Evolutionary conservation across 495 filamentous ascomycete species (phyloP), one percentile per base, ranked within the genome.

Genomic region (Xylaria venustula): DNA sequence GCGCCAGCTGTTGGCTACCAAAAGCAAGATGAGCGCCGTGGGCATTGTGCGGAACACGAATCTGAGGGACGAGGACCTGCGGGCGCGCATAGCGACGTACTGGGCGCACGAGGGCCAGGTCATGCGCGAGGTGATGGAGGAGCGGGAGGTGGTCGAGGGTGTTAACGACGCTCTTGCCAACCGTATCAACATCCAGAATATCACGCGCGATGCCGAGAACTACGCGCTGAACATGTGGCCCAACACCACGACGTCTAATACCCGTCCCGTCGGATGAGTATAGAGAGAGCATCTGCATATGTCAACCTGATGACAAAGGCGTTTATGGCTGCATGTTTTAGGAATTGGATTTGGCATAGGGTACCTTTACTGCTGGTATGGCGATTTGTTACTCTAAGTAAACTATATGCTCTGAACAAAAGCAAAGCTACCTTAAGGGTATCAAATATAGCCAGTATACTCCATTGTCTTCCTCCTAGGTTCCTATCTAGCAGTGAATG

Each of bases 121-220:
- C 58, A 85, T 83, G 75, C 67, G 78, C 58, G 81, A 85, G 54
- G 73, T 83, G 25, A 84, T 85, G 84, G 78, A 85, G 75, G 85
- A 86, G 58, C 71, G 79, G 37, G 84, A 85, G 54, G 85, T 87
- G 7, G 71, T 84, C 19, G 78, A 83, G 69, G 79, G 81, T 36
- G 77, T 85, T 22, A 80, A 79, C 54, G 81, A 83, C 67, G 82
- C 83, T 46, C 62, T 84, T 61, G 54, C 73, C 63, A 81, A 77
- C 42, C 73, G 82, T 46, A 74, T 85, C 40, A 76, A 84, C 63
- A 76, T 87, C 23, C 54, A 70, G 61, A 69, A 66, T 11, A 75
- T 85, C 45, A 67, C 70, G 50, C 71, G 71, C 54, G 82, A 87
- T 64, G 84, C 85, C 0, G 84, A 87, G 48, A 72, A 57, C 12